Evolutionary conservation across 805 yeast genomes (phyloP), one percentile per base, ranked within the genome.

Genomic region (Saturnispora serradocipensis): DNA sequence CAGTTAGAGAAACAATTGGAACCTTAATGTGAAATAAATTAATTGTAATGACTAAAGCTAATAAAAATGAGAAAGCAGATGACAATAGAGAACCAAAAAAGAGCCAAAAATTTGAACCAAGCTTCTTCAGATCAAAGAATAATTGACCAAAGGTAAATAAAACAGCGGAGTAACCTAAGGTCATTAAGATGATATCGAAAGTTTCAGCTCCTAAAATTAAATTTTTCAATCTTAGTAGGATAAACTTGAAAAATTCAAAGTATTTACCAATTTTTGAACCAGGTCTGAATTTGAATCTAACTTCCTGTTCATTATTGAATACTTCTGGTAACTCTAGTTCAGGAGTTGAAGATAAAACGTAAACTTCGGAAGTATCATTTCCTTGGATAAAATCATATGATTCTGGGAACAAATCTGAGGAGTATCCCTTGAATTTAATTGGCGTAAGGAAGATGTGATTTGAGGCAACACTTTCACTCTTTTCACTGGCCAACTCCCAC

Each of bases 81-180:
- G 91, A 81, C 28, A 85, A 71, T 38, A 91, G 67, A 4, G 95
- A 83, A 15, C 95, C 80, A 58, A 86, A 76, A 9, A 86, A 91
- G 49, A 93, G 75, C 95, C 96, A 88, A 60, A 88, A 83, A 59
- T 80, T 85, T 30, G 97, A 88, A 28, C 96, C 97, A 28, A 84
- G 71, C 48, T 74, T 71, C 58, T 70, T 71, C 93, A 91, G 84
- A 58, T 88, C 89, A 53, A 79, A 61, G 60, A 86, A 90, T 30
- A 91, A 76, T 54, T 81, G 81, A 54, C 79, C 69, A 58, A 91
- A 77, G 10, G 96, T 87, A 67, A 86, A 82, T 75, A 86, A 74
- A 96, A 90, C 89, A 46, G 95, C 95, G 27, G 80, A 59, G 66
- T 91, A 91, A 2, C 96, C 97, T 48, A 82, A 65, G 2, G 87